A percentile compares a stretch with the other conserved stretches of the same genome.
phyloP scores from a whole-genome alignment of 2,329 filamentous ascomycete species.

The Fusarium sp. region DNA sequence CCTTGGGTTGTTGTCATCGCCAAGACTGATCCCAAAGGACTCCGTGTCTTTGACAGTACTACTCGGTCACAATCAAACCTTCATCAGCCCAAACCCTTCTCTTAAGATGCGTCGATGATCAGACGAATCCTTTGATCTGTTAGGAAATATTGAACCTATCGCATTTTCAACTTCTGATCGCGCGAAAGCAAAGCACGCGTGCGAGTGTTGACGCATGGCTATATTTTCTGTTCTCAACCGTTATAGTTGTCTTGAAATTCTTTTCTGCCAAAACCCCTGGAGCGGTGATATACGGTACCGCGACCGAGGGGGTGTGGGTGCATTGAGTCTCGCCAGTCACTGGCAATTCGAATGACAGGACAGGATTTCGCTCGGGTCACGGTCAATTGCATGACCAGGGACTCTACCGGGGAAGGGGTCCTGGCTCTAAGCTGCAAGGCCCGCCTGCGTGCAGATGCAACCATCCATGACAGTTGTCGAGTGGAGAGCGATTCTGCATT shows the following conservation, averaged over 20 bases:
- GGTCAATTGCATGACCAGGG: conserved; percentile 43
- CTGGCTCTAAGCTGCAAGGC: conserved; percentile 45
- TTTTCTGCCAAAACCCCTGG: conserved; percentile 28
- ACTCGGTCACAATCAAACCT: neutral
- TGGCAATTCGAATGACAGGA: conserved; percentile 15
- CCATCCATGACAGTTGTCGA: conserved; percentile 45
- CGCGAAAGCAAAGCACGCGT: conserved; percentile 18
- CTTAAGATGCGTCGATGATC: neutral
- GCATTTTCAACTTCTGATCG: neutral
- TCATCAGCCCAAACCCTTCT: no score
- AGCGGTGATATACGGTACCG: conserved; percentile 46
- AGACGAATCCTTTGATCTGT: neutral
- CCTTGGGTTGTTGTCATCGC: conserved; percentile 24
- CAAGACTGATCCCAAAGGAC: conserved; percentile 3
- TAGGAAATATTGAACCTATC: neutral
- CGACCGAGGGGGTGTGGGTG: conserved; percentile 41
- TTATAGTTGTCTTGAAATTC: conserved; percentile 6
- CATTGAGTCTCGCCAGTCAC: conserved; percentile 31
- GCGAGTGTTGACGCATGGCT: conserved; percentile 15
- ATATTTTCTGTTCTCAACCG: conserved; percentile 7
- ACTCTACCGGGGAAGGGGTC: conserved; percentile 43
- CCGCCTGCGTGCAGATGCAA: conserved; percentile 46
- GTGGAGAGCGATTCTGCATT: conserved; percentile 43
- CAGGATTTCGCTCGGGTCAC: conserved; percentile 40
- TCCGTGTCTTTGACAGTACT: neutral